Conservation (phyloP, 495 filamentous ascomycete genomes). For the Aspergillus steynii region DNA sequence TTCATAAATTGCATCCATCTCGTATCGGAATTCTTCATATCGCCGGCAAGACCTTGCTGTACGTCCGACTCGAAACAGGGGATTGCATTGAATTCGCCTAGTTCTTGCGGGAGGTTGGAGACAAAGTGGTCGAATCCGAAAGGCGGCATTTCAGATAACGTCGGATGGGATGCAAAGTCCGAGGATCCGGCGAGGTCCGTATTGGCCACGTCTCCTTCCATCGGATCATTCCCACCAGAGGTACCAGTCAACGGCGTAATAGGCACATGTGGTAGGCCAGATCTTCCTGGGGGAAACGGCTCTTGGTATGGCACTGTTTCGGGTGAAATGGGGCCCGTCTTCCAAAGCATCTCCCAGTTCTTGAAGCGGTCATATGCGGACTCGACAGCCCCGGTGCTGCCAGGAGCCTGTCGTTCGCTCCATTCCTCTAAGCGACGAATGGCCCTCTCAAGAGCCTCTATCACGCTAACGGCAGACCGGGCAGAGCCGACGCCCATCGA, state of each 20-base stretch:
- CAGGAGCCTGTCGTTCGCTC: constrained; percentile 38
- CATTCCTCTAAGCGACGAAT: constrained; percentile 47
- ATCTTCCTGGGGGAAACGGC: constrained; percentile 18
- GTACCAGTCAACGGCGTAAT: constrained; percentile 21
- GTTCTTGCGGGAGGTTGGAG: constrained; percentile 48
- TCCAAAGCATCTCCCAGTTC: constrained; percentile 56
- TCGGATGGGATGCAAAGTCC: constrained; percentile 33
- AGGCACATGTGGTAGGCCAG: constrained; percentile 24
- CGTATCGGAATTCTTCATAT: constrained; percentile 35
- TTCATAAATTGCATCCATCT: constrained; percentile 45
- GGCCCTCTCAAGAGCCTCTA: constrained; percentile 51
- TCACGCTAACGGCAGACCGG: constrained; percentile 50
- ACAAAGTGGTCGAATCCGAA: constrained; percentile 49
- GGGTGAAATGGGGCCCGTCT: constrained; percentile 46
- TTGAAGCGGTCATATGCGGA: constrained; percentile 54
- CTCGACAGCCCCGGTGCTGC: constrained; percentile 31
- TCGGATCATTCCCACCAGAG: constrained; percentile 16
- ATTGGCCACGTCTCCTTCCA: constrained; percentile 26
- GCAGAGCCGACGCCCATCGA: constrained; percentile 53
- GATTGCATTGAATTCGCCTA: constrained; percentile 49
- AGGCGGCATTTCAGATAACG: constrained; percentile 38
- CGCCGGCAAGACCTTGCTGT: constrained; percentile 26
- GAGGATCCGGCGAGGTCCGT: constrained; percentile 27
- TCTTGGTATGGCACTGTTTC: constrained; percentile 26
- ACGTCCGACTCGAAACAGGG: constrained; percentile 46